Percentiles rank a stretch among this genome's conserved stretches.
Evolutionary conservation across 176 grass and related monocot genomes (phyloP).

Genomic region (Areca catechu): DNA sequence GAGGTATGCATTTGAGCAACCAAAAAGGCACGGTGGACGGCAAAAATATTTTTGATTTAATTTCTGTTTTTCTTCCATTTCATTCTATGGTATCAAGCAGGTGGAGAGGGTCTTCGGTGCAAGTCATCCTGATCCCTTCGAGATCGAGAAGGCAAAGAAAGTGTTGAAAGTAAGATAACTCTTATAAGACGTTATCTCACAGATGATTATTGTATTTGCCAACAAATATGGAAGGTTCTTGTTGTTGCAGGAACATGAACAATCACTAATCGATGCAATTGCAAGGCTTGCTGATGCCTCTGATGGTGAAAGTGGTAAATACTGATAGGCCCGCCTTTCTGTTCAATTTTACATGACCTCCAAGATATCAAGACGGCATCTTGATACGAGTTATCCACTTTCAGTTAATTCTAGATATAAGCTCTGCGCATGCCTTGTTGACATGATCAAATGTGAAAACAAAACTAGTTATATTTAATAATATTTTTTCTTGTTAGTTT

Average conservation of each 20-base stretch:
- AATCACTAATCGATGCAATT: slow-evolving; percentile 77
- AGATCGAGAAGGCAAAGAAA: slow-evolving; percentile 98
- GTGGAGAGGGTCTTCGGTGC: slow-evolving; percentile 80
- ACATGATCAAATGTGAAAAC: too few species aligned
- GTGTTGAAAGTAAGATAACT: slow-evolving; percentile 47
- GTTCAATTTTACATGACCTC: not conserved
- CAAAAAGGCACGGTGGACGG: too few species aligned
- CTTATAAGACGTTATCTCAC: not conserved
- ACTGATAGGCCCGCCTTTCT: not conserved
- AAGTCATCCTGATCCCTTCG: slow-evolving; percentile 59
- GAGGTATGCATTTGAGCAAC: slow-evolving; percentile 8
- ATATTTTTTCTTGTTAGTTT: too few species aligned
- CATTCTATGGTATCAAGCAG: slow-evolving; percentile 22
- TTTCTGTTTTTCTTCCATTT: not conserved
- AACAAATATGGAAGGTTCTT: slow-evolving; percentile 1
- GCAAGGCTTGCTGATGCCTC: slow-evolving; percentile 42
- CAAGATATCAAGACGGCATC: too few species aligned
- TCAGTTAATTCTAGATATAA: too few species aligned
- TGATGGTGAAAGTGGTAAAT: slow-evolving; percentile 27
- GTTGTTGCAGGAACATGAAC: slow-evolving; percentile 81
- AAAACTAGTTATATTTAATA: too few species aligned
- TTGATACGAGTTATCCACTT: too few species aligned
- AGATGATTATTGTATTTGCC: slow-evolving; percentile 6
- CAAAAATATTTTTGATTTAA: too few species aligned
- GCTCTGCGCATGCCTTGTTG: not conserved